Percentiles rank a stretch among this genome's conserved stretches.
Conservation (phyloP, 1,284 basidiomycete species). For the Boletellus sp. region DNA sequence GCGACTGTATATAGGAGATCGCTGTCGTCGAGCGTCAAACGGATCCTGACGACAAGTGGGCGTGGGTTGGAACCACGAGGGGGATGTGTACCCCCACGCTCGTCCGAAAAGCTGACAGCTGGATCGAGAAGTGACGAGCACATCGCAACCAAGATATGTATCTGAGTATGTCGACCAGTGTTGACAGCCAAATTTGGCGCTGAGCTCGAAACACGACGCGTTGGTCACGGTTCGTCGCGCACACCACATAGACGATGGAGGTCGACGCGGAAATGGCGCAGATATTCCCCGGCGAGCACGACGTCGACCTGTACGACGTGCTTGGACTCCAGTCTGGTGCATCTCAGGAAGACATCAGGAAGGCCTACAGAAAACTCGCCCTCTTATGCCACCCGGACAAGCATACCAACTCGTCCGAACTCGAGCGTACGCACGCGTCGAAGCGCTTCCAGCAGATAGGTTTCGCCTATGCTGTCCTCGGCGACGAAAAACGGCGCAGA, state of each 20-base stretch:
- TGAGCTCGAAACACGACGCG: too few relatives aligned
- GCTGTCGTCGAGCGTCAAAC: too few relatives aligned
- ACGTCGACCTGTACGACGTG: slow-evolving; percentile 73
- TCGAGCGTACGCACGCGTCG: slow-evolving; percentile 59
- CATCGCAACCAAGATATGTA: too few relatives aligned
- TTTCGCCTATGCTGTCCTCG: slow-evolving; percentile 84
- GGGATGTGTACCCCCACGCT: too few relatives aligned
- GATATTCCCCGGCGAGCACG: slow-evolving; percentile 72
- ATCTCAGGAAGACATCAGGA: slow-evolving; percentile 67
- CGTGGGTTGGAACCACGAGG: too few relatives aligned
- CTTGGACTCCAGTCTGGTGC: slow-evolving; percentile 57
- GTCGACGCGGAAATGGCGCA: slow-evolving; percentile 65
- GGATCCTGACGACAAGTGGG: too few relatives aligned
- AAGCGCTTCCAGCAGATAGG: slow-evolving; percentile 85
- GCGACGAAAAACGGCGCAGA: slow-evolving; percentile 70
- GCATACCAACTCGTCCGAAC: slow-evolving; percentile 61
- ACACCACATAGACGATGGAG: slow-evolving; percentile 45
- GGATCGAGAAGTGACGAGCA: too few relatives aligned
- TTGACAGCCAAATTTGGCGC: too few relatives aligned
- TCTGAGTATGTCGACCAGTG: too few relatives aligned
- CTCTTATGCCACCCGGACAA: slow-evolving; percentile 88
- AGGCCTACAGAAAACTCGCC: slow-evolving; percentile 81
- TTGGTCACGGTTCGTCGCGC: too few relatives aligned
- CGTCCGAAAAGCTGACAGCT: too few relatives aligned
- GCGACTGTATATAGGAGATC: too few relatives aligned